Conservation (phyloP, 768 basidiomycete species). For the Boletus vermiculosoides region DNA sequence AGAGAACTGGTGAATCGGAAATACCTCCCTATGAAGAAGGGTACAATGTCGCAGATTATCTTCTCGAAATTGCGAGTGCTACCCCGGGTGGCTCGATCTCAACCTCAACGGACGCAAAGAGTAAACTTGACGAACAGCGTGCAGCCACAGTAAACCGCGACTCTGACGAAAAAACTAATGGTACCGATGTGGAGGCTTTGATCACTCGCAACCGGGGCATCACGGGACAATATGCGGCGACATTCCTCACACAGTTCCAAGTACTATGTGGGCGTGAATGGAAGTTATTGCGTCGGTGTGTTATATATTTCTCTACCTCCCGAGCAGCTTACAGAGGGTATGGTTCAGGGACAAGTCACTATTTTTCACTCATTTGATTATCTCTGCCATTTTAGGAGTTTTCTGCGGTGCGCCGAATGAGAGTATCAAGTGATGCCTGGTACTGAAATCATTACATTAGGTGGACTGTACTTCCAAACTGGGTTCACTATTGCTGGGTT, state of each 20-base stretch:
- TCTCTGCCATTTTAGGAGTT: constrained; percentile 74
- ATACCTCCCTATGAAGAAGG: constrained; percentile 64
- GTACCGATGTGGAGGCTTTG: constrained; percentile 22
- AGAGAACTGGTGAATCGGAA: constrained; percentile 34
- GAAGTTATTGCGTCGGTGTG: constrained; percentile 71
- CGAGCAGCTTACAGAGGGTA: background rate
- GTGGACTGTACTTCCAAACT: constrained; percentile 85
- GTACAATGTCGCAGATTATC: constrained; percentile 91
- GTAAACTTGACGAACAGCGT: constrained; percentile 1
- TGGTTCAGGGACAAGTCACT: constrained; percentile 71
- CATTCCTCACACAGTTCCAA: constrained; percentile 88
- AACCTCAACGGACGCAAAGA: constrained; percentile 29
- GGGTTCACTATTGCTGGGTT: constrained; percentile 84
- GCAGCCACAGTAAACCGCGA: background rate
- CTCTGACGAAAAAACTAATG: constrained; percentile 15
- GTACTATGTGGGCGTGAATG: constrained; percentile 81
- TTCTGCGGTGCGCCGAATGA: constrained; percentile 64
- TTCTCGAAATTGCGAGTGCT: constrained; percentile 83
- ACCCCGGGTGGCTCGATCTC: constrained; percentile 45
- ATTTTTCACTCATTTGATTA: constrained; percentile 73
- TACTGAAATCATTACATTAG: constrained; percentile 33
- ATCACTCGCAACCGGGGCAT: constrained; percentile 12
- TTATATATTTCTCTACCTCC: background rate
- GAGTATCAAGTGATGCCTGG: background rate
- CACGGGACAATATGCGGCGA: constrained; percentile 54